These are phyloP conservation scores for Aureobasidium sp. DNA, from an alignment of 2,329 filamentous ascomycete genomes.

Conservation along the genomic window DNA sequence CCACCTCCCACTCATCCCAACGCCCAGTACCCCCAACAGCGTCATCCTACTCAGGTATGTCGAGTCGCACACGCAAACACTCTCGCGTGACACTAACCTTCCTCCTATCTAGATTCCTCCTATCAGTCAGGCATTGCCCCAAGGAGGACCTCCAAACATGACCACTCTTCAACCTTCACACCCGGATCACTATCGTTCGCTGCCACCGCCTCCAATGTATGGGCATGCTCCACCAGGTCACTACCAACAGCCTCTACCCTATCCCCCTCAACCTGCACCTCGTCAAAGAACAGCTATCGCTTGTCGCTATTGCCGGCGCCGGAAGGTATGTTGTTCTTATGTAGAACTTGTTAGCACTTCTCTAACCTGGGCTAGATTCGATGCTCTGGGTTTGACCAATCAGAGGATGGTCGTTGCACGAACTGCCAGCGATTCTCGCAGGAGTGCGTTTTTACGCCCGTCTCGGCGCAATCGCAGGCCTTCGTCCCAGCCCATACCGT, in stretches of 20 bases:
- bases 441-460: constrained; percentile 70
- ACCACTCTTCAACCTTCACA: constrained; percentile 39
- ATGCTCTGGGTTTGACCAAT: constrained; percentile 67
- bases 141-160: constrained; percentile 35
- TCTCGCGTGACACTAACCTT: constrained; percentile 11
- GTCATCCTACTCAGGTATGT: constrained; percentile 23
- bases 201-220: constrained; percentile 42
- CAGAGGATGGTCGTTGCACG: constrained; percentile 63
- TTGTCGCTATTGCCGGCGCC: constrained; percentile 52
- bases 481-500: constrained; percentile 67
- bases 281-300: constrained; percentile 55
- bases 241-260: constrained; percentile 36
- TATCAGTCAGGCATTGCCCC: constrained; percentile 27
- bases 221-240: constrained; percentile 30
- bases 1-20: constrained; percentile 28
- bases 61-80: not conserved
- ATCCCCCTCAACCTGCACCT: constrained; percentile 45
- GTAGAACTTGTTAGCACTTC: not conserved
- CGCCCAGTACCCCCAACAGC: constrained; percentile 27
- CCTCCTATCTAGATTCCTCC: constrained; percentile 26
- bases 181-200: constrained; percentile 38
- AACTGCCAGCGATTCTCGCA: constrained; percentile 69
- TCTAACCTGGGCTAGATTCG: constrained; percentile 51
- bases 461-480: constrained; percentile 65
- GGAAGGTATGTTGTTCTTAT: constrained; percentile 41